A percentile compares a stretch with the other conserved stretches of the same genome.
phyloP scores from a whole-genome alignment of 805 yeast genomes.

The Lachancea sp. region DNA sequence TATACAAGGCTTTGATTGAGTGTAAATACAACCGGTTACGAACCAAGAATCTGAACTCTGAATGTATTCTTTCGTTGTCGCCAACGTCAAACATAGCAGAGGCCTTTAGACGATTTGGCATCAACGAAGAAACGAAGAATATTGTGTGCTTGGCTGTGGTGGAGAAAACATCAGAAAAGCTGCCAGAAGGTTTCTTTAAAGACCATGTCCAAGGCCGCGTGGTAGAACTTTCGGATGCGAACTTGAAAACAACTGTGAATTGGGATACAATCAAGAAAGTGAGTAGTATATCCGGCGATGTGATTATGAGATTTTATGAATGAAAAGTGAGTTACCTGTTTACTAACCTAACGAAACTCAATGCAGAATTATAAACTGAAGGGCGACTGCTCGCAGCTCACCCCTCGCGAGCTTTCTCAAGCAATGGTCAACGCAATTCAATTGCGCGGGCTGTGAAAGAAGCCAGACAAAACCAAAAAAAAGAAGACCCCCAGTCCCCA shows the following conservation, averaged over 20 bases:
- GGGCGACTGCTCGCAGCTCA: conserved; percentile 16
- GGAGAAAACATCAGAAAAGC: conserved; percentile 15
- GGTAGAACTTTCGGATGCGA: conserved; percentile 23
- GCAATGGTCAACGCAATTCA: conserved; percentile 43
- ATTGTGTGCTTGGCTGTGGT: conserved; percentile 49
- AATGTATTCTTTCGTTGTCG: conserved; percentile 59
- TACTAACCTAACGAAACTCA: conserved; percentile 3
- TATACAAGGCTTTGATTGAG: conserved; percentile 57
- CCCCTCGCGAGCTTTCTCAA: conserved; percentile 32
- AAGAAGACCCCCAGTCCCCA: no score
- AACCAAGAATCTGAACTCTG: conserved; percentile 66
- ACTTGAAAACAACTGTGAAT: conserved; percentile 30
- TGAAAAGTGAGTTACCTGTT: no score
- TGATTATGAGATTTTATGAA: no score
- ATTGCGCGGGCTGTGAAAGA: conserved; percentile 36
- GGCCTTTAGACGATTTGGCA: conserved; percentile 64
- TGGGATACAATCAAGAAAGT: conserved; percentile 32
- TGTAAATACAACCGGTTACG: conserved; percentile 40
- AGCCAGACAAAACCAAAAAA: no score
- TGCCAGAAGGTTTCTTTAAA: conserved; percentile 13
- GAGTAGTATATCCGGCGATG: no score
- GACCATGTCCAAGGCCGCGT: conserved; percentile 4
- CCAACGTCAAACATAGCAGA: conserved; percentile 65
- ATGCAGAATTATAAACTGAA: conserved; percentile 27
- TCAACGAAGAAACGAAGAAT: conserved; percentile 42